Percentiles rank a stretch among this genome's conserved stretches.
Conservation (phyloP, 768 basidiomycete genomes). For the Pleurotus pulmonarius region DNA sequence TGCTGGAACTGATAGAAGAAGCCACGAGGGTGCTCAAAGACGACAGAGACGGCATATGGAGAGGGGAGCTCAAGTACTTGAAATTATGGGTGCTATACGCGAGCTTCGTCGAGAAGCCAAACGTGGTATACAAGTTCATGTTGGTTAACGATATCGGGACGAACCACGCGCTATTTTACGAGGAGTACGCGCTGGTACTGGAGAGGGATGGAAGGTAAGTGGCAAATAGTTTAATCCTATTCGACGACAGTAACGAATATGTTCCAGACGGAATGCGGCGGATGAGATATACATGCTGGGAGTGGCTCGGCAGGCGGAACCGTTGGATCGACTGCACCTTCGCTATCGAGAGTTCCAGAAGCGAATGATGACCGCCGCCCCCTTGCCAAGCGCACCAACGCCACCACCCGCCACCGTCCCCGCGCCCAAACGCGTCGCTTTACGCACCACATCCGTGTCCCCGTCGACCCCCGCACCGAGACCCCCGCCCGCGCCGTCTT, state of each 20-base stretch:
- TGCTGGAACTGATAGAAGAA: conserved; percentile 91
- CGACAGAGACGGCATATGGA: conserved; percentile 70
- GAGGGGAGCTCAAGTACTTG: conserved; percentile 79
- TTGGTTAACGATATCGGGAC: conserved; percentile 91
- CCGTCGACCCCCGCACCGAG: conserved; percentile 27
- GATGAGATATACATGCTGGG: conserved; percentile 88
- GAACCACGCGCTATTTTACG: conserved; percentile 76
- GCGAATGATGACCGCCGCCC: conserved; percentile 69
- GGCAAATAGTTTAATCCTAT: neutral
- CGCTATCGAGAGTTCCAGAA: conserved; percentile 87
- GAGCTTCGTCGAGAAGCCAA: conserved; percentile 85
- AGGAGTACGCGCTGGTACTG: conserved; percentile 84
- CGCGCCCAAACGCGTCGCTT: conserved; percentile 26
- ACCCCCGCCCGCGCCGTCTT: conserved; percentile 29
- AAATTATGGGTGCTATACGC: conserved; percentile 95
- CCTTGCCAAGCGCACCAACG: conserved; percentile 33
- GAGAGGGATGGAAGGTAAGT: conserved; percentile 79
- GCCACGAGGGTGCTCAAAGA: conserved; percentile 84
- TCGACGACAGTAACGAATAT: conserved; percentile 3
- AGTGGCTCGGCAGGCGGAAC: conserved; percentile 76
- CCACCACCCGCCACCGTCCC: conserved; percentile 28
- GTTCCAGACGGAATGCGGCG: conserved; percentile 74
- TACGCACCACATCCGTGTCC: conserved; percentile 35
- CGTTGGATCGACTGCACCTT: conserved; percentile 74
- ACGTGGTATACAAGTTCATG: conserved; percentile 85